Evolutionary conservation across 2,329 filamentous ascomycete species (phyloP), one percentile per base, ranked within the genome.

Genomic region (Pestalotiopsis sp.): DNA sequence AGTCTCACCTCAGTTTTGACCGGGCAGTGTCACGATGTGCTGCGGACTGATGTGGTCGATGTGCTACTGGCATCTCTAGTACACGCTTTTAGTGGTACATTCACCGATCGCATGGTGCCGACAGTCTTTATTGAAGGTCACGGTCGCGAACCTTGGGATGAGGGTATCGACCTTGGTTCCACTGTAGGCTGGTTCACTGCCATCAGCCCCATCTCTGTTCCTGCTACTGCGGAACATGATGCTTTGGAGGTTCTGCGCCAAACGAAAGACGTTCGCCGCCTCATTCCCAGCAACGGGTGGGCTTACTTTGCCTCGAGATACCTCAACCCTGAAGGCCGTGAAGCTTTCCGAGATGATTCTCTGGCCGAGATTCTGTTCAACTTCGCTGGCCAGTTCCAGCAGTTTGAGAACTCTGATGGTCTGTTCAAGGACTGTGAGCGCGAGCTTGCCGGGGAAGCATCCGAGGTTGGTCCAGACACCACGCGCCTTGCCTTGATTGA

Each of bases 281-380:
- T 69, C 9, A 73, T 79, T 1, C 77, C 79, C 0, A 73, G 72
- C 20, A 81, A 82, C 66, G 82, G 81, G 0, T 72, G 75, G 45
- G 73, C 77, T 0, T 83, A 82, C 70, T 83, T 84, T 70, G 77
- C 80, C 0, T 75, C 75, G 2, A 75, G 77, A 4, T 77, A 77
- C 64, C 73, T 80, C 62, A 79, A 71, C 45, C 67, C 73, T 25
- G 72, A 75, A 1, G 77, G 78, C 1, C 71, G 69, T 1, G 69
- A 80, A 52, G 70, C 76, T 31, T 82, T 80, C 70, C 69, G 70
- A 1, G 71, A 78, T 1, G 78, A 82, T 68, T 75, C 75, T n/a
- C 73, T 77, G 0, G 79, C 83, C 69, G 85, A 87, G 71, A 70
- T 73, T 4, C 67, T 69, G 12, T 70, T 73, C 64, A 73, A 73